Evolutionary conservation across 371 early-diverging fungal genomes (phyloP).

Genomic region (Circinella minor): DNA sequence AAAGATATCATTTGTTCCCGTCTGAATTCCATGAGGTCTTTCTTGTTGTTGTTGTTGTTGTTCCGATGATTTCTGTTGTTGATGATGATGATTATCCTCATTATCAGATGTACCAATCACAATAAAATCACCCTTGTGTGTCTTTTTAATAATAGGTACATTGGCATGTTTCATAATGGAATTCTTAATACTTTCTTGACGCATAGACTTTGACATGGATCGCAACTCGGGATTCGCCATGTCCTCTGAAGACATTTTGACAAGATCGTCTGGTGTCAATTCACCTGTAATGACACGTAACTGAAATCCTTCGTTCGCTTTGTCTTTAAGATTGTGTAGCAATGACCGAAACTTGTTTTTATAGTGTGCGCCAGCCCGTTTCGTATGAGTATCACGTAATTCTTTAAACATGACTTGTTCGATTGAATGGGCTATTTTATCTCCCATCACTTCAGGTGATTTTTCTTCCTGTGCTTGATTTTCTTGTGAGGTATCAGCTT

Average conservation of each 20-base stretch:
- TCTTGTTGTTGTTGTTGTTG: constrained; percentile 17
- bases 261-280: constrained; percentile 61
- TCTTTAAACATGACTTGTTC: constrained; percentile 46
- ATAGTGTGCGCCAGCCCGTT: constrained; percentile 58
- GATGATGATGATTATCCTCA: constrained; percentile 11
- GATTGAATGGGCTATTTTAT: constrained; percentile 33
- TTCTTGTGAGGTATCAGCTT: not conserved
- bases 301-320: constrained; percentile 70
- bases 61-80: constrained; percentile 5
- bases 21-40: not conserved
- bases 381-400: constrained; percentile 28
- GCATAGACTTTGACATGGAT: constrained; percentile 63
- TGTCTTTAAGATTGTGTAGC: constrained; percentile 78
- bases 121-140: constrained; percentile 76
- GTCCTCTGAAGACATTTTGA: constrained; percentile 75
- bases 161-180: constrained; percentile 62
- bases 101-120: constrained; percentile 28
- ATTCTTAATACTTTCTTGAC: constrained; percentile 65
- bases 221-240: constrained; percentile 78
- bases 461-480: constrained; percentile 12
- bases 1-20: not conserved
- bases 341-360: constrained; percentile 78
- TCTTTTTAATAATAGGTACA: constrained; percentile 69
- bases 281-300: constrained; percentile 70
- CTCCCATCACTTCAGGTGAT: constrained; percentile 13